phyloP scores from a whole-genome alignment of 1,284 basidiomycete species.

The Volvariella volvacea region DNA sequence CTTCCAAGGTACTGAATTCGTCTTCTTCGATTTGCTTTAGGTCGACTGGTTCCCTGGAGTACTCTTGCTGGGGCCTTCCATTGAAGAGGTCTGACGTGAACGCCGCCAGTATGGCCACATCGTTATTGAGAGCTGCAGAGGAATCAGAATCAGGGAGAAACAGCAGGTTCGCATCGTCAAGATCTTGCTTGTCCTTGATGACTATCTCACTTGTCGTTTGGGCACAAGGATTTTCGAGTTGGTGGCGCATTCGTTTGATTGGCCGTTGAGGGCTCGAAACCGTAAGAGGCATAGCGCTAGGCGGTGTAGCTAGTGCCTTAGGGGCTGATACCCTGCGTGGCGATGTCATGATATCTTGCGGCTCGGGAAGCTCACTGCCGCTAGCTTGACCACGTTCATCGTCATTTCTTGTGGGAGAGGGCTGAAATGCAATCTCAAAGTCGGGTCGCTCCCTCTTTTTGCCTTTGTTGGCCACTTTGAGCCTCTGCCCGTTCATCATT shows the following conservation, averaged over 20 bases:
- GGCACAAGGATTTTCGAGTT: no score
- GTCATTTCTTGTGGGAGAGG: no score
- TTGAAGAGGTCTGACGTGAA: neutral
- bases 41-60: neutral
- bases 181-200: no score
- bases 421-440: conserved; percentile 34
- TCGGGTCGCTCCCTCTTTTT: conserved; percentile 30
- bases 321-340: neutral
- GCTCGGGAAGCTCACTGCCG: conserved; percentile 10
- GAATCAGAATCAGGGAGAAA: no score
- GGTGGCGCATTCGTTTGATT: no score
- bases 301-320: conserved; percentile 11
- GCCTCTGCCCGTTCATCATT: conserved; percentile 4
- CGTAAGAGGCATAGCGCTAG: no score
- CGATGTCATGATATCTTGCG: conserved; percentile 8
- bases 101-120: no score
- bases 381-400: no score
- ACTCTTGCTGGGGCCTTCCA: neutral
- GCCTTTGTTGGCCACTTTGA: conserved; percentile 10
- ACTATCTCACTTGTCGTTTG: no score
- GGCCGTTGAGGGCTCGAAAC: no score
- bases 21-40: conserved; percentile 15
- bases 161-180: no score
- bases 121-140: no score
- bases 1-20: conserved; percentile 36